Evolutionary conservation across 1,284 basidiomycete species (phyloP).

Genomic region (Sporisorium scitamineum): DNA sequence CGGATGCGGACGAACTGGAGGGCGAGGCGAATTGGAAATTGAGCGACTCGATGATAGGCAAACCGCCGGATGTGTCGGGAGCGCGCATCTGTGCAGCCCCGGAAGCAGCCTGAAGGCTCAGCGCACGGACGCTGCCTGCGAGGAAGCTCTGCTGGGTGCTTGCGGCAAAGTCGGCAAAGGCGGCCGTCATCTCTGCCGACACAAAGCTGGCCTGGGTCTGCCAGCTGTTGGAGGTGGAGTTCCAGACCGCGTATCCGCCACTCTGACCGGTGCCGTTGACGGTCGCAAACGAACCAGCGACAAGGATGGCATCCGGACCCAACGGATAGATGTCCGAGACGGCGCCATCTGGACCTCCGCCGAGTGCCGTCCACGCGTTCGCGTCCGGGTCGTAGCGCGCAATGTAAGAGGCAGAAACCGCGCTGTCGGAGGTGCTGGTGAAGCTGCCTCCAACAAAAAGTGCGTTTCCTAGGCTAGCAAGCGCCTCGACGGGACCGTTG

Average conservation of each 20-base stretch:
- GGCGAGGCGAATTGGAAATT: conserved; percentile 70
- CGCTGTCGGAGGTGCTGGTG: conserved; percentile 75
- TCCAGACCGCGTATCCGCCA: conserved; percentile 83
- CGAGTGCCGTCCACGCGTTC: conserved; percentile 79
- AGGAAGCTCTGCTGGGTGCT: conserved; percentile 69
- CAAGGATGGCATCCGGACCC: conserved; percentile 74
- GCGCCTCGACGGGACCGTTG: conserved; percentile 60
- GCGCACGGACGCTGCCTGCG: conserved; percentile 71
- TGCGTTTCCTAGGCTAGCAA: conserved; percentile 66
- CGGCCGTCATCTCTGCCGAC: conserved; percentile 78
- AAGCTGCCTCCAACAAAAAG: conserved; percentile 90
- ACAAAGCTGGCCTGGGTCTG: conserved; percentile 66
- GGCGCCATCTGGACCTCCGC: conserved; percentile 80
- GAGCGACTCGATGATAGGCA: conserved; percentile 56
- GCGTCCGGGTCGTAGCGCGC: conserved; percentile 80
- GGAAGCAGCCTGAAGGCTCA: conserved; percentile 69
- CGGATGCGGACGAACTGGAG: conserved; percentile 73
- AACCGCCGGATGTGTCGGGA: conserved; percentile 63
- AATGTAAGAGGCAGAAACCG: conserved; percentile 73
- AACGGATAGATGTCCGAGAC: conserved; percentile 76
- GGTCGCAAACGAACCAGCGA: conserved; percentile 82
- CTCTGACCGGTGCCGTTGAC: conserved; percentile 71
- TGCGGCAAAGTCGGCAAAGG: conserved; percentile 74
- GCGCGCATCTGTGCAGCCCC: conserved; percentile 70
- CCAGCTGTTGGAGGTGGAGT: conserved; percentile 78